These are phyloP conservation scores for Lentithecium fluviatile DNA, from an alignment of 495 filamentous ascomycete species.

Conservation along the genomic window DNA sequence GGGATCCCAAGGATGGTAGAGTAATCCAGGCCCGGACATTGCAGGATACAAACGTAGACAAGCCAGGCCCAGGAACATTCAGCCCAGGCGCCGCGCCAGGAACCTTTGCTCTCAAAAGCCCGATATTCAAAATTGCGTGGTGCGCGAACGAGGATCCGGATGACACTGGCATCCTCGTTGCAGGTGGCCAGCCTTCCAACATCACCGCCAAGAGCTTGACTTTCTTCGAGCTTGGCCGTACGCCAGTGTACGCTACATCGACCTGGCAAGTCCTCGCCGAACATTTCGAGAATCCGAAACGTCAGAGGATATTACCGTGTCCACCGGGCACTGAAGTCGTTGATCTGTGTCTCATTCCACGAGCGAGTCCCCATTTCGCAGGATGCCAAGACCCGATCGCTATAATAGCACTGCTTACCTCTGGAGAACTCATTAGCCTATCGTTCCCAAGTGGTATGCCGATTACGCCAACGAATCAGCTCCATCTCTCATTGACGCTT, in stretches of 20 bases:
- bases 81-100: slow-evolving; percentile 45
- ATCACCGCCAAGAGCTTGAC: slow-evolving; percentile 71
- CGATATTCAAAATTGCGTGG: slow-evolving; percentile 78
- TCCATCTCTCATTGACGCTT: slow-evolving; percentile 78
- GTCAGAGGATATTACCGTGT: slow-evolving; percentile 66
- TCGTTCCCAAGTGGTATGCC: slow-evolving; percentile 89
- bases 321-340: slow-evolving; percentile 75
- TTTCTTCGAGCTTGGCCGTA: slow-evolving; percentile 83
- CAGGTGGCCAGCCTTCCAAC: slow-evolving; percentile 69
- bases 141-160: slow-evolving; percentile 89
- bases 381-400: slow-evolving; percentile 89
- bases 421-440: slow-evolving; percentile 83
- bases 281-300: slow-evolving; percentile 72
- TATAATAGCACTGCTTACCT: slow-evolving; percentile 71
- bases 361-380: slow-evolving; percentile 76
- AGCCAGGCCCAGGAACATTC: slow-evolving; percentile 52
- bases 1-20: slow-evolving; percentile 91
- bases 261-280: slow-evolving; percentile 77
- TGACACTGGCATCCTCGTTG: slow-evolving; percentile 84
- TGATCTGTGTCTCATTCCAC: slow-evolving; percentile 82
- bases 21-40: slow-evolving; percentile 80
- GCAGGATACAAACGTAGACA: slow-evolving; percentile 67
- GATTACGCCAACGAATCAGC: slow-evolving; percentile 84
- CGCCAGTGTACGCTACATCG: slow-evolving; percentile 86
- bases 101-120: slow-evolving; percentile 59